Base-by-base conservation (phyloP, 352 stramenopile species). In the Globisporangium spiculum region DNA sequence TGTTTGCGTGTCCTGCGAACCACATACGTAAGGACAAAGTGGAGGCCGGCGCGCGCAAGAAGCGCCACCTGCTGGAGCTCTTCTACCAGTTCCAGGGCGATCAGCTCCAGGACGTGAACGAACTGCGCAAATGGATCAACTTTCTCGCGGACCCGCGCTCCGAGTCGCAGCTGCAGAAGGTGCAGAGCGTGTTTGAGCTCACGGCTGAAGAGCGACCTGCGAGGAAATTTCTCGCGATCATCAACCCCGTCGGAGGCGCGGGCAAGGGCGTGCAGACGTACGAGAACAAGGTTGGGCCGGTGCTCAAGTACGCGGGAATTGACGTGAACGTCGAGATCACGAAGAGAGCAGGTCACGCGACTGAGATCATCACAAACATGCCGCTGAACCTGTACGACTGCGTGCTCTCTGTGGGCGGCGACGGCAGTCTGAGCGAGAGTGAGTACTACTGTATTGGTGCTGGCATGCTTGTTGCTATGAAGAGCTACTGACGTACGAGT, bases 361-460 rank as follows among this genome's bases (percentile, higher is more conserved):
- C 78, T 24, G 78, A 91, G n/a, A 76, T 94, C 12, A 72, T 79
- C 9, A 63, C 68, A 67, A 70, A 72, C 22, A 57, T 94, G 57
- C 76, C 81, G 20, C 59, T 92, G 22, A 70, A 69, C 32, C 67
- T 73, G 26, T 94, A 83, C 66, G 84, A 92, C 74, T 88, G 80
- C 60, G 72, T 94, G 1, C 77, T 94, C 9, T 75, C 81, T 12
- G 83, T 94, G 0, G 83, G 86, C 52, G 86, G 86, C 48, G 86
- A 94, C 54, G 86, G 86, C 2, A 84, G 79, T 65, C 71, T 89
- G 10, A 88, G 81, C n/a, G 82, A 88, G 57, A 81, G 80, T 90
- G 71, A 65, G 66, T 71, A n/a, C n/a, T 74, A 73, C 24, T 26
- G 1, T 26, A 36, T 32, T 41, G 69, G 3, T 41, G 5, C 50